Evolutionary conservation across 1,284 basidiomycete genomes (phyloP), one percentile per base, ranked within the genome.

Genomic region (Grifola frondosa): DNA sequence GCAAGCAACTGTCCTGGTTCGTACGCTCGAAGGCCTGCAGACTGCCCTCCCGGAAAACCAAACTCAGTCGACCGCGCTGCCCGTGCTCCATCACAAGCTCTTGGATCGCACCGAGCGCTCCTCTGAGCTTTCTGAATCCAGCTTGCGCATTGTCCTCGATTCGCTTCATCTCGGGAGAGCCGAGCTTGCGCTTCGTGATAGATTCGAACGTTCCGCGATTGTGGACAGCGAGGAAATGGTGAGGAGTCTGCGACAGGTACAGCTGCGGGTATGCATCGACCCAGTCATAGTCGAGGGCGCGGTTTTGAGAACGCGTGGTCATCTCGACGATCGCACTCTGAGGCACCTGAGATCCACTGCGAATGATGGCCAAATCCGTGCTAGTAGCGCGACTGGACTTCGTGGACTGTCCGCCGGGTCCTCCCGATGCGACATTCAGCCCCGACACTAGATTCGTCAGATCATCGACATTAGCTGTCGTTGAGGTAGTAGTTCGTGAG

Each of bases 171-270:
- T 70, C 66, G 3, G 60, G 39, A 20, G 63, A 65, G 4, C 57
- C 58, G 3, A 76, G 56, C 28, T 65, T 65, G 22, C 65, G 61
- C 50, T 74, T 73, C 30, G 65, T 52, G 12, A 78, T 61, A 17
- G 60, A 49, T 4, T 52, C 37, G 56, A 80, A 80, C 1, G 33
- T 56, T 0, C 78, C 79, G 10, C 66, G 60, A 16, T 68, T 49
- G 53, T 81, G 78, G 12, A 75, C 54, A 0, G 67, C 78, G 26
- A 80, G 62, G 58, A 72, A 75, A 46, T 67, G 70, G 42, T 77
- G 66, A 0, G 70, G 64, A 1, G 76, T 80, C 52, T 78, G 74
- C 3, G 78, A 79, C 44, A 81, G 67, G 54, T 71, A 74, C 4
- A 81, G 64, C 49, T 80, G 79, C 0, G 73, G 69, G 51, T 74